Evolutionary conservation across 169 alveolate species (phyloP).

Genomic region (Cryptosporidium sp.): DNA sequence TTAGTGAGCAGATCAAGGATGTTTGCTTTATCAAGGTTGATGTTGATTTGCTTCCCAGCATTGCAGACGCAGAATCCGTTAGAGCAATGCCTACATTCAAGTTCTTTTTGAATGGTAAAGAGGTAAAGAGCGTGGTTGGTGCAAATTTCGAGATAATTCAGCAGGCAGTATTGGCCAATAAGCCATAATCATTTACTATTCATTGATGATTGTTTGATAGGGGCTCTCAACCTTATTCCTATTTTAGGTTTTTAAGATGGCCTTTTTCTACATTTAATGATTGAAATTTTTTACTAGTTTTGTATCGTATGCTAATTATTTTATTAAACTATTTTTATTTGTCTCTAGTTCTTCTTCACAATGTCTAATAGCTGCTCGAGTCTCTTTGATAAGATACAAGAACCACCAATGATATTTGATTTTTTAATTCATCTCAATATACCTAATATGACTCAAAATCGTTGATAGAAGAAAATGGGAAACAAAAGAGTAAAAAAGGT

Average conservation of each 20-base stretch:
- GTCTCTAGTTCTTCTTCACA: too few species aligned
- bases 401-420: too few species aligned
- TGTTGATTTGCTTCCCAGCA: constrained; percentile 71
- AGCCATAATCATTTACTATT: constrained; percentile 3
- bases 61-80: constrained; percentile 63
- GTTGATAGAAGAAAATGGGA: too few species aligned
- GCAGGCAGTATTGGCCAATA: constrained; percentile 41
- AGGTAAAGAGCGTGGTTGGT: constrained; percentile 76
- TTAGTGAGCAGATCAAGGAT: constrained; percentile 67
- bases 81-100: constrained; percentile 79
- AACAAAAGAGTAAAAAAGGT: too few species aligned
- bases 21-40: constrained; percentile 77
- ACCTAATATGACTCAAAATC: too few species aligned
- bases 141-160: constrained; percentile 77
- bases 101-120: constrained; percentile 74
- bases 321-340: too few species aligned
- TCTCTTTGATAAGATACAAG: too few species aligned
- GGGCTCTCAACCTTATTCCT: not conserved
- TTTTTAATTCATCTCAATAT: too few species aligned
- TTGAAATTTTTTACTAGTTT: not conserved
- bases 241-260: too few species aligned
- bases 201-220: not conserved
- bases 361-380: too few species aligned
- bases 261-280: too few species aligned
- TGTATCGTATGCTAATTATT: not conserved